Evolutionary conservation across 352 stramenopile species (phyloP).

Genomic region (Pelagophyceae sp.): DNA sequence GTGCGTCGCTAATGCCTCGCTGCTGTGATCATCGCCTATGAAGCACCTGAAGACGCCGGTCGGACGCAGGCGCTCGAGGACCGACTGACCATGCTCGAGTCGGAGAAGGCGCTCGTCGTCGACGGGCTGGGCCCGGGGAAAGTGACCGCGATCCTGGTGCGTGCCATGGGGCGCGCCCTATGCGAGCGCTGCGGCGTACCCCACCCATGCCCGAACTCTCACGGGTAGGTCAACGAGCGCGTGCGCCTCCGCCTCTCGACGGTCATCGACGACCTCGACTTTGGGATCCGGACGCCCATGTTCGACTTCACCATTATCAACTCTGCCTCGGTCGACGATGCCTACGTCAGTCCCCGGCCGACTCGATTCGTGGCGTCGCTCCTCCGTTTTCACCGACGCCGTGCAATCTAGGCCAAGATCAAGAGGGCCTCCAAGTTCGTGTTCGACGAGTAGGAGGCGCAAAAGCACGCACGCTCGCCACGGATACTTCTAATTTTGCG

Average conservation of each 20-base stretch:
- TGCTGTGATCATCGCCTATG: too few relatives aligned
- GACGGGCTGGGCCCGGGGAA: neutral
- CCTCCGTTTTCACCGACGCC: neutral
- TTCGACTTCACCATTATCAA: constrained; percentile 22
- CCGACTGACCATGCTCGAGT: neutral
- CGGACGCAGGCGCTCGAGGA: neutral
- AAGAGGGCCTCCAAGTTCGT: neutral
- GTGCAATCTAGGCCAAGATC: neutral
- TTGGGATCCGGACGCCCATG: constrained; percentile 7
- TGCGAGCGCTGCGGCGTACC: too few relatives aligned
- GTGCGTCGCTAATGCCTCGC: too few relatives aligned
- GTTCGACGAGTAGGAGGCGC: neutral
- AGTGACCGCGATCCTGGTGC: neutral
- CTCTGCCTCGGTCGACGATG: neutral
- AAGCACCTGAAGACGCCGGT: too few relatives aligned
- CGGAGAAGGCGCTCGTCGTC: neutral
- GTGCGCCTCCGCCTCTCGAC: neutral
- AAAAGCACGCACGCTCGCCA: too few relatives aligned
- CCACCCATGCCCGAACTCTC: too few relatives aligned
- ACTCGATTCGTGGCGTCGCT: neutral
- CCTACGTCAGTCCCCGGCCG: neutral
- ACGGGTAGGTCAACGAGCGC: neutral
- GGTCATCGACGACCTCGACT: constrained; percentile 19
- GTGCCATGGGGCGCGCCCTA: too few relatives aligned
- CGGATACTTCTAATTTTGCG: too few relatives aligned